These are phyloP conservation scores for Betula pendula DNA, from an alignment of 306 rosid species.

Conservation along the genomic window DNA sequence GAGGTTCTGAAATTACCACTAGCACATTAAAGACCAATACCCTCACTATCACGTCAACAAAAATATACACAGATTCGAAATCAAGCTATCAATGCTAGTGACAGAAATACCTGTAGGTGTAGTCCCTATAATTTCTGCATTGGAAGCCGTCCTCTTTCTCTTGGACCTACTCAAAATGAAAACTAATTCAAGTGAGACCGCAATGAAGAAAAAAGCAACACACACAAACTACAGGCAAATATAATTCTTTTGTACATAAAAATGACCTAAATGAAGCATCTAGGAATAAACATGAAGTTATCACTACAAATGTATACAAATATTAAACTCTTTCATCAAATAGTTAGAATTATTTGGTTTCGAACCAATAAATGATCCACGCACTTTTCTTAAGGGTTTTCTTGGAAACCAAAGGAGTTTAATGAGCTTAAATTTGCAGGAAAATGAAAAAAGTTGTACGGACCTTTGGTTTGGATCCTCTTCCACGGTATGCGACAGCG, in stretches of 20 bases:
- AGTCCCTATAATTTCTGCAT: conserved; percentile 39
- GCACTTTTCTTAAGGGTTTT: neutral
- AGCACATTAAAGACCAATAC: neutral
- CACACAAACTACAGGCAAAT: neutral
- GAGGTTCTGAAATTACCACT: neutral
- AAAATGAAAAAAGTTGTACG: neutral
- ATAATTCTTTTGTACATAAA: neutral
- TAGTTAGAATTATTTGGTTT: neutral
- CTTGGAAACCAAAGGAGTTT: neutral
- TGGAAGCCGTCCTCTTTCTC: conserved; percentile 52
- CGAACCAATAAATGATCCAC: neutral
- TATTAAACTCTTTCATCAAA: neutral
- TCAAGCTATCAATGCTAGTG: neutral
- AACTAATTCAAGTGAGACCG: conserved; percentile 7
- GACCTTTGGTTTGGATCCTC: conserved; percentile 45
- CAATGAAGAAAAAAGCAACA: conserved; percentile 16
- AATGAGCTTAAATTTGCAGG: conserved; percentile 18
- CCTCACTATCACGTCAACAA: neutral
- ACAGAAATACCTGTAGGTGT: conserved; percentile 35
- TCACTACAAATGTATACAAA: neutral
- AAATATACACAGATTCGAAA: neutral
- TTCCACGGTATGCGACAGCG: conserved; percentile 31
- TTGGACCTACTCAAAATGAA: conserved; percentile 47
- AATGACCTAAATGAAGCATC: neutral
- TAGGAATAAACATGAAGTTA: neutral